Conservation (phyloP, 148 eudicot genomes). For the Gaultheria prostrata region DNA sequence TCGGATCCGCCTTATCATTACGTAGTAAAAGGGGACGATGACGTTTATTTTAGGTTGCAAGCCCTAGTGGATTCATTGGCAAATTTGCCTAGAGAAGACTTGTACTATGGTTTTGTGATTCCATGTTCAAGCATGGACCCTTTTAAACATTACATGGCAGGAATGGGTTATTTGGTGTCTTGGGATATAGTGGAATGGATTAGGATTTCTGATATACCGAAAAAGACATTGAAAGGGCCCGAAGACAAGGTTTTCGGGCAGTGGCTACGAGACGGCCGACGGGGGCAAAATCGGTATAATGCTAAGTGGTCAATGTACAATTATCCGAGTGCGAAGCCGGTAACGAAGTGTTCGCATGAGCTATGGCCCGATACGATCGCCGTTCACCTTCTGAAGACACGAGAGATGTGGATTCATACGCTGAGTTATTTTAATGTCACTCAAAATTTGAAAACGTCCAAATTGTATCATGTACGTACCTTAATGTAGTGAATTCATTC, state of each 20-base stretch:
- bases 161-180: constrained; percentile 76
- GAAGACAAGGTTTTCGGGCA: constrained; percentile 76
- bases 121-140: constrained; percentile 92
- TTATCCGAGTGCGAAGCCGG: constrained; percentile 63
- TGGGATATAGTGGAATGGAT: constrained; percentile 94
- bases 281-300: constrained; percentile 62
- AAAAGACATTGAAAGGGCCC: constrained; percentile 51
- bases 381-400: constrained; percentile 69
- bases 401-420: constrained; percentile 71
- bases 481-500: not conserved
- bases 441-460: constrained; percentile 59
- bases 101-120: constrained; percentile 84
- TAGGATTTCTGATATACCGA: constrained; percentile 62
- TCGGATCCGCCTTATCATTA: constrained; percentile 77
- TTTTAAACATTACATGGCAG: constrained; percentile 72
- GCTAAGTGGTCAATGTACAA: constrained; percentile 94
- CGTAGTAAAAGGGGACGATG: constrained; percentile 76
- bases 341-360: constrained; percentile 55
- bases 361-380: constrained; percentile 77
- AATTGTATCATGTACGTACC: constrained; percentile 54
- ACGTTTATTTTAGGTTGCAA: constrained; percentile 57
- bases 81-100: constrained; percentile 65
- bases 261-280: constrained; percentile 61
- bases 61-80: constrained; percentile 57
- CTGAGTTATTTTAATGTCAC: constrained; percentile 75